Conservation (phyloP, 164 flowering plant genomes). For the Magnolia kwangsiensis region DNA sequence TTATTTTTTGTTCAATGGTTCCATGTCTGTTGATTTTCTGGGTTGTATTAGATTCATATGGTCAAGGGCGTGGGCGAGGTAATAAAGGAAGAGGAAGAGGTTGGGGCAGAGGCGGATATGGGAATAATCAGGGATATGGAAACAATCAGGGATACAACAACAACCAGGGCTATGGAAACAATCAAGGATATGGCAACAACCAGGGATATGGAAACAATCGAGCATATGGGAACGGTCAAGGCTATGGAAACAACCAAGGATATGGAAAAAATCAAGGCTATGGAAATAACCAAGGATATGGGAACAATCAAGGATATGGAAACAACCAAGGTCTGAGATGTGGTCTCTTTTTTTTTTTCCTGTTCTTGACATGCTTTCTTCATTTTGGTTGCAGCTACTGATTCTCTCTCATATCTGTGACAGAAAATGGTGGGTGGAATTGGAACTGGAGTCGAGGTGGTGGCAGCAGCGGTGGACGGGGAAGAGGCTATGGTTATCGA, state of each 20-base stretch:
- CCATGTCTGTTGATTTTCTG: not conserved
- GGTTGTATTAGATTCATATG: slow-evolving; percentile 47
- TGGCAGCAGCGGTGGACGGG: slow-evolving; percentile 49
- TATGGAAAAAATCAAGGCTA: not conserved
- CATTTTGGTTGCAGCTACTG: not conserved
- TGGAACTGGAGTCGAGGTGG: slow-evolving; percentile 44
- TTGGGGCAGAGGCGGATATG: slow-evolving; percentile 62
- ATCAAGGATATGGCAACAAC: not conserved
- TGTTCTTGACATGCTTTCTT: not conserved
- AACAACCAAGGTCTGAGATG: slow-evolving; percentile 11
- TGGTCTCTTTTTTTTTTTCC: not conserved
- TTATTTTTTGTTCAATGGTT: not conserved
- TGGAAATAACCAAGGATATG: not conserved
- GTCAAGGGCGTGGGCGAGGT: slow-evolving; percentile 68
- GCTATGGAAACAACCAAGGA: not conserved
- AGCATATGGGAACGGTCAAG: not conserved
- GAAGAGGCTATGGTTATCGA: slow-evolving; percentile 48
- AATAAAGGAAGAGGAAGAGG: slow-evolving; percentile 51
- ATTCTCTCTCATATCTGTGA: not conserved
- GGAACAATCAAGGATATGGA: not conserved
- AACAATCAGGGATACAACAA: not conserved
- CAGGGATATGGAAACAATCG: not conserved
- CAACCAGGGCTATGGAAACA: not conserved
- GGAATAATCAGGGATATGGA: slow-evolving; percentile 17
- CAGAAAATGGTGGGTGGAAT: slow-evolving; percentile 53